Percentiles rank a stretch among this genome's conserved stretches.
Conservation (phyloP, 2,329 filamentous ascomycete genomes). For the Cladophialophora bantiana region DNA sequence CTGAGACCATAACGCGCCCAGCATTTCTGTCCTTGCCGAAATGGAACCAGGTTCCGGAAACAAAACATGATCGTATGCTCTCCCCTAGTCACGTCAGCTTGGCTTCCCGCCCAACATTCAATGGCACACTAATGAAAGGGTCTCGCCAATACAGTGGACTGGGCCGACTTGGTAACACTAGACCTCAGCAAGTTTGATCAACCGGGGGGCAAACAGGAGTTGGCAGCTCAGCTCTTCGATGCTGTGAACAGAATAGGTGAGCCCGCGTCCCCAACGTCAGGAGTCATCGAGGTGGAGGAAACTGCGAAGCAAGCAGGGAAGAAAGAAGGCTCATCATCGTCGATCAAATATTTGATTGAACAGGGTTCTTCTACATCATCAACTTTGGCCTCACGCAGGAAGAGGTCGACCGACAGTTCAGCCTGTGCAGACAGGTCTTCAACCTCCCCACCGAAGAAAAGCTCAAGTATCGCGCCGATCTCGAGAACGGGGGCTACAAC, state of each 20-base stretch:
- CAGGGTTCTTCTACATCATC: constrained; percentile 68
- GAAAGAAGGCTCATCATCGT: background rate
- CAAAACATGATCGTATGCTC: constrained; percentile 29
- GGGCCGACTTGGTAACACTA: constrained; percentile 39
- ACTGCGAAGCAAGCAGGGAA: background rate
- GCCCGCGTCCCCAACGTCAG: background rate
- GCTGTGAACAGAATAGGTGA: constrained; percentile 55
- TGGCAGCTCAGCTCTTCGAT: constrained; percentile 62
- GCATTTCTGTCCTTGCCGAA: constrained; percentile 16
- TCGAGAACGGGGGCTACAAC: constrained; percentile 63
- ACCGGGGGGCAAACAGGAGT: constrained; percentile 60
- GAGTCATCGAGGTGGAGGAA: background rate
- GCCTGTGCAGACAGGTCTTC: constrained; percentile 65
- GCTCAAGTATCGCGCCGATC: constrained; percentile 60
- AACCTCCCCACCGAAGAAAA: constrained; percentile 65
- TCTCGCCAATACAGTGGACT: constrained; percentile 29
- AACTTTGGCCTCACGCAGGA: constrained; percentile 66
- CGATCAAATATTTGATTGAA: background rate
- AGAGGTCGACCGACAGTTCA: constrained; percentile 66
- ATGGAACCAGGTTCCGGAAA: constrained; percentile 31
- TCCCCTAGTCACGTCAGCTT: too few relatives aligned
- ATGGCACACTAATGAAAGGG: constrained; percentile 6
- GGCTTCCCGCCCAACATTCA: background rate
- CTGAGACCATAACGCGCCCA: constrained; percentile 22
- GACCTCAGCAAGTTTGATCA: constrained; percentile 61